Evolutionary conservation across 345 rosid genomes (phyloP).

Genomic region (Hypericum androsaemum): DNA sequence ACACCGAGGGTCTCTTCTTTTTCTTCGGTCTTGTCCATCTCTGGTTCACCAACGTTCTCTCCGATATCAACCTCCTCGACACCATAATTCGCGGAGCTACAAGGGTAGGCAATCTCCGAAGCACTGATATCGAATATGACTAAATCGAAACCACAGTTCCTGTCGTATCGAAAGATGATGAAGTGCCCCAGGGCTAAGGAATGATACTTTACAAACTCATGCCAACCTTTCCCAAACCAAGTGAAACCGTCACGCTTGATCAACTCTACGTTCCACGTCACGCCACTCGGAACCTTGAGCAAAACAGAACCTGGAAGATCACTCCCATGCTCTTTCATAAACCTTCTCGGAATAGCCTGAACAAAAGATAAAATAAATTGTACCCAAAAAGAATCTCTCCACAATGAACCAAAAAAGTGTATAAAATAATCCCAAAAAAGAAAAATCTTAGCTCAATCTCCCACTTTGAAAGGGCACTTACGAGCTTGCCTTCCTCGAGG

Average conservation of each 20-base stretch:
- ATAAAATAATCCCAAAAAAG: too few relatives aligned
- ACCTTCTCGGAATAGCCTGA: slow-evolving; percentile 2
- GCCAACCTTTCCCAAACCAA: slow-evolving; percentile 12
- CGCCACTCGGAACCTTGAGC: slow-evolving; percentile 9
- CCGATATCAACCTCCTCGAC: neutral
- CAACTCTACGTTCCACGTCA: slow-evolving; percentile 1
- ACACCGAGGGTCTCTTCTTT: too few relatives aligned
- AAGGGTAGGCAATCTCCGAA: slow-evolving; percentile 11
- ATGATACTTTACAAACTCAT: slow-evolving; percentile 8
- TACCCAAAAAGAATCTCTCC: too few relatives aligned
- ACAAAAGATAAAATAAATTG: neutral
- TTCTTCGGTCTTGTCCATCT: too few relatives aligned
- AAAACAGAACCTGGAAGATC: neutral
- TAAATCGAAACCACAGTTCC: neutral
- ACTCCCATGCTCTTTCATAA: slow-evolving; percentile 6
- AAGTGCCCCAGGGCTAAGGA: neutral
- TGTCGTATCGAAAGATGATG: slow-evolving; percentile 5
- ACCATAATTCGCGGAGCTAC: neutral
- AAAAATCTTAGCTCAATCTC: too few relatives aligned
- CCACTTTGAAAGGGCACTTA: too few relatives aligned
- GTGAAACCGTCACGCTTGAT: neutral
- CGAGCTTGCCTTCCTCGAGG: too few relatives aligned
- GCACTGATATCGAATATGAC: slow-evolving; percentile 10
- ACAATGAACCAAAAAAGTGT: too few relatives aligned
- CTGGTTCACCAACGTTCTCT: too few relatives aligned